phyloP scores from a whole-genome alignment of 78 protist species.

The Polysphondylium violaceum region DNA sequence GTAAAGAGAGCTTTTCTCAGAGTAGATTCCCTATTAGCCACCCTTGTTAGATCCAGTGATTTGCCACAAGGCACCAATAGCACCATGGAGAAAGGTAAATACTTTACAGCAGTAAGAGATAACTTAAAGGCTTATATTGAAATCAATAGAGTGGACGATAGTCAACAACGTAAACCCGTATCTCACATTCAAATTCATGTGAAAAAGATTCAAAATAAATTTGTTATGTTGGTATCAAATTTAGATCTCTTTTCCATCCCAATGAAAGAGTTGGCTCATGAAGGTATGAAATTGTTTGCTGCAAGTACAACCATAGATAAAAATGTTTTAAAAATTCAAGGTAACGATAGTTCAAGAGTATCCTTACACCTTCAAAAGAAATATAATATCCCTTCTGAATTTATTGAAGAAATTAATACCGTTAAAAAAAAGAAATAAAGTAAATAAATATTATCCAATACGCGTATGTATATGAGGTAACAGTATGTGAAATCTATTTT shows the following conservation, averaged over 20 bases:
- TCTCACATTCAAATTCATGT: background rate
- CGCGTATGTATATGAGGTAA: too few species aligned
- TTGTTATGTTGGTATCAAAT: slow-evolving; percentile 24
- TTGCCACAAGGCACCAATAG: background rate
- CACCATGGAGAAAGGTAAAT: background rate
- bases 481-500: too few species aligned
- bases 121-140: background rate
- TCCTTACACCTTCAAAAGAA: slow-evolving; percentile 14
- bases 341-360: slow-evolving; percentile 28
- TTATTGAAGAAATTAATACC: background rate
- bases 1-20: background rate
- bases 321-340: slow-evolving; percentile 46
- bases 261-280: slow-evolving; percentile 43
- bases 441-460: background rate
- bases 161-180: background rate
- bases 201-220: slow-evolving; percentile 32
- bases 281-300: slow-evolving; percentile 66
- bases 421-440: slow-evolving; percentile 10
- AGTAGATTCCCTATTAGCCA: background rate
- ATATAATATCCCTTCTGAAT: slow-evolving; percentile 33
- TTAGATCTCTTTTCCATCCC: slow-evolving; percentile 19
- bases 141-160: background rate
- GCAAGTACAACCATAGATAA: slow-evolving; percentile 41
- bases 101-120: background rate
- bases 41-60: background rate